Conservation (phyloP, 1,284 basidiomycete genomes). For the Anthracocystis walkeri region DNA sequence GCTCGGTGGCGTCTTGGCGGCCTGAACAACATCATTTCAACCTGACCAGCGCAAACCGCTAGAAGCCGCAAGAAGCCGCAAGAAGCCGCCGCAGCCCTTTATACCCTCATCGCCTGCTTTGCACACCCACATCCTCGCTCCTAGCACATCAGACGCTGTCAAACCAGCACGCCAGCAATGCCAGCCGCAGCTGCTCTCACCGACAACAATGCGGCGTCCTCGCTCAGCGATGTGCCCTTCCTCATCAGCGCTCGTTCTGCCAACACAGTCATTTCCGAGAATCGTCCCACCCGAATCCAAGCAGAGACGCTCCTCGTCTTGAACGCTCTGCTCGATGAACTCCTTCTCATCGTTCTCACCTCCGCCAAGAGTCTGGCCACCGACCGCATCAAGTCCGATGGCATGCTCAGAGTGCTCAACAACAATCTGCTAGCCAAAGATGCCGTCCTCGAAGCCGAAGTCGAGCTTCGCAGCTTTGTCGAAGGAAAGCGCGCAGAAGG, state of each 20-base stretch:
- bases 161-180: conserved; percentile 9
- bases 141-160: not conserved
- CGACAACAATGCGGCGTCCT: conserved; percentile 1
- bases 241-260: conserved; percentile 62
- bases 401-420: conserved; percentile 58
- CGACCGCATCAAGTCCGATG: conserved; percentile 65
- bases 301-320: conserved; percentile 57
- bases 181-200: conserved; percentile 11
- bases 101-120: not conserved
- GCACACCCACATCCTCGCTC: conserved; percentile 1
- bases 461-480: conserved; percentile 60
- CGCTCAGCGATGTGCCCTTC: conserved; percentile 28
- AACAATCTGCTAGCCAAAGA: conserved; percentile 62
- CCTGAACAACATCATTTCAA: not conserved
- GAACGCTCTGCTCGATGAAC: conserved; percentile 61
- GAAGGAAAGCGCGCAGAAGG: conserved; percentile 63
- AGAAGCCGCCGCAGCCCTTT: not conserved
- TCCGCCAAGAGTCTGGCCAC: conserved; percentile 61
- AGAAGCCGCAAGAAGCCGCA: not conserved
- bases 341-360: conserved; percentile 55
- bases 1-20: not conserved
- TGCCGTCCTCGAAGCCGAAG: conserved; percentile 64
- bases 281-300: conserved; percentile 63
- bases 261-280: conserved; percentile 61
- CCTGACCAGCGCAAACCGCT: not conserved